Evolutionary conservation across 208 protist species (phyloP).

Genomic region (Wallacemonas sp.): DNA sequence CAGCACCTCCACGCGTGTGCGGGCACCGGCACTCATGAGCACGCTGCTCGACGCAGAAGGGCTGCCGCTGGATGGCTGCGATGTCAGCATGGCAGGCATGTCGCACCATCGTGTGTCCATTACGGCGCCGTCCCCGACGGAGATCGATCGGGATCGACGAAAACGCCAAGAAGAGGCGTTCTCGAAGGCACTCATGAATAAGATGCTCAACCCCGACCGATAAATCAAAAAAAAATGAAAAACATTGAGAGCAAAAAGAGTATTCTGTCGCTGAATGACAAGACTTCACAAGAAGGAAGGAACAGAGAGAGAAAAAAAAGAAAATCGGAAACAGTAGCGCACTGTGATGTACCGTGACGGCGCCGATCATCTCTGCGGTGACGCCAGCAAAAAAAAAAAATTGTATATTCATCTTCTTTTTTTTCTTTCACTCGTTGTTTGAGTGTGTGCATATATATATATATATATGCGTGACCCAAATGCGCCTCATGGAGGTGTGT

Average conservation of each 20-base stretch:
- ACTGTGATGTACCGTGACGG: no score
- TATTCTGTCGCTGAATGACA: no score
- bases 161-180: slow-evolving; percentile 6
- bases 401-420: no score
- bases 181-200: slow-evolving; percentile 7
- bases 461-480: no score
- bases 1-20: not conserved
- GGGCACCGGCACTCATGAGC: not conserved
- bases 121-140: slow-evolving; percentile 2
- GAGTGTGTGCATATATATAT: slow-evolving; percentile 4
- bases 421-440: not conserved
- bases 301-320: no score
- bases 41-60: not conserved
- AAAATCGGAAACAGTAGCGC: no score
- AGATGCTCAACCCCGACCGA: not conserved
- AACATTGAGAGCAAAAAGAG: not conserved
- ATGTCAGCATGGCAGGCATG: not conserved
- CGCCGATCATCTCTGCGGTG: no score
- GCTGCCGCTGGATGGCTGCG: not conserved
- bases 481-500: no score
- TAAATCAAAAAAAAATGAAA: slow-evolving; percentile 12
- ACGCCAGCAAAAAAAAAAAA: slow-evolving; percentile 5
- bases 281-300: no score
- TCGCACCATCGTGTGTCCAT: slow-evolving; percentile 3
- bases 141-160: slow-evolving; percentile 6